Evolutionary conservation across 2,329 filamentous ascomycete species (phyloP), one percentile per base, ranked within the genome.

Genomic region (Zymoseptoria brevis): DNA sequence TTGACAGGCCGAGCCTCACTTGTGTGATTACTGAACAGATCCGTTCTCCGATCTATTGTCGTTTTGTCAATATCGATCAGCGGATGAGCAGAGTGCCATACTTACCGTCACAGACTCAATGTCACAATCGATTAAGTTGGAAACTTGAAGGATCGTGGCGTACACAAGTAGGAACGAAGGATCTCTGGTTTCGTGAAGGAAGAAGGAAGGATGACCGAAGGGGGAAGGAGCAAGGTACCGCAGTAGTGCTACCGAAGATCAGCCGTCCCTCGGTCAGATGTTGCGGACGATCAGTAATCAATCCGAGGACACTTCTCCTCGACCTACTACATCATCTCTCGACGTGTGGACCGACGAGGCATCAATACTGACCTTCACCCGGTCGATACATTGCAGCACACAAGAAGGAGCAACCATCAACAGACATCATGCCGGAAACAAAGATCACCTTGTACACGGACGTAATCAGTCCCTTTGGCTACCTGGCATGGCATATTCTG

Each of bases 381-480:
- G 22, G 8, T 29, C 26, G 1, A 8, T 29, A 29, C 26, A 29
- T 6, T 8, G 1, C 26, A 29, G 26, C 8, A 8, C 26, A 29
- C 22, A 24, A 2, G 26, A 29, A 8, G 8, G 26, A 29, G 26
- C 8, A 1, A 8, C 8, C 8, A 8, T 8, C 16, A 5, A 41
- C 16, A 13, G 13, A 41, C 19, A 50, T 16, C 6, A 53, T 53
- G 50, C 50, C 50, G 26, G 26, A 53, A n/a, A 41, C 35, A 41
- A 79, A 79, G 66, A 75, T 86, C 57, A 83, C 79, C 0, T 72
- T 86, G 11, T 85, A 81, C 64, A 69, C 85, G 51, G 83, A 86
- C 72, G 75, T 83, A 9, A 77, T 86, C 22, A 81, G 78, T 60
- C 83, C 83, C 0, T 86, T 86, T 69, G 81, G 76, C 0, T 86